A percentile compares a stretch with the other conserved stretches of the same genome.
Evolutionary conservation across 2,329 filamentous ascomycete genomes (phyloP).

Genomic region (Achaetomium macrosporum): DNA sequence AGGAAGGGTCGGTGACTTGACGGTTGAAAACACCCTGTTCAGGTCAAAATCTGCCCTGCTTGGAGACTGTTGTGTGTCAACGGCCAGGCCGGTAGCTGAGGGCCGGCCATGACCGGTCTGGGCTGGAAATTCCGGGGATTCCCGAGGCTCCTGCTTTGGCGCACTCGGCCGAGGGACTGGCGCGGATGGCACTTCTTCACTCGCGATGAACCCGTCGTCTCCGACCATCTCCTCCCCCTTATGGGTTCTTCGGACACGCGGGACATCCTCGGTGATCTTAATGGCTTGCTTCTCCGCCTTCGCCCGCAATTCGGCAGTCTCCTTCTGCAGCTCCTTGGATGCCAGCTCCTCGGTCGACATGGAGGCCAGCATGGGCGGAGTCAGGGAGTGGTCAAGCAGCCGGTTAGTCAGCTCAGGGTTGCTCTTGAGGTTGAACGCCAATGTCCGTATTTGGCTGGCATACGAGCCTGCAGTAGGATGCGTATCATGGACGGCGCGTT

Average conservation of each 20-base stretch:
- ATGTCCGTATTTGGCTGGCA: slow-evolving; percentile 61
- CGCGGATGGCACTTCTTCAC: slow-evolving; percentile 36
- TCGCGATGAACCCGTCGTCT: slow-evolving; percentile 51
- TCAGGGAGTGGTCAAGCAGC: slow-evolving; percentile 66
- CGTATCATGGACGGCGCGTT: slow-evolving; percentile 60
- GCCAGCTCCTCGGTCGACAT: slow-evolving; percentile 92
- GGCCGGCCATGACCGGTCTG: slow-evolving; percentile 20
- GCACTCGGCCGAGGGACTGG: slow-evolving; percentile 33
- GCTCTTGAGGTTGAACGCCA: slow-evolving; percentile 82
- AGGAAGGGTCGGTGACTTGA: slow-evolving; percentile 63
- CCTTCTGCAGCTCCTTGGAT: slow-evolving; percentile 77
- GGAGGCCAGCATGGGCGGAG: slow-evolving; percentile 69
- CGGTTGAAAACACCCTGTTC: slow-evolving; percentile 76
- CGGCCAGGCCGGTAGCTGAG: slow-evolving; percentile 31
- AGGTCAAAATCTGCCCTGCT: slow-evolving; percentile 67
- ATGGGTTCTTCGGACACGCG: slow-evolving; percentile 81
- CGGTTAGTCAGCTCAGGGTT: slow-evolving; percentile 73
- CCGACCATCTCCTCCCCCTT: slow-evolving; percentile 92
- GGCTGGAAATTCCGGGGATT: slow-evolving; percentile 19
- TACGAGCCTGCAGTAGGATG: slow-evolving; percentile 50
- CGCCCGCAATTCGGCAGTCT: slow-evolving; percentile 71
- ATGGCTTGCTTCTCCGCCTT: slow-evolving; percentile 79
- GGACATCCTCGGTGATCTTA: slow-evolving; percentile 67
- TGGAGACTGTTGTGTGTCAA: slow-evolving; percentile 50
- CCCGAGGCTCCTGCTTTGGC: slow-evolving; percentile 20